A percentile compares a stretch with the other conserved stretches of the same genome.
These are phyloP conservation scores for Coprinopsis sp. DNA, from an alignment of 768 basidiomycete species.

Conservation along the genomic window DNA sequence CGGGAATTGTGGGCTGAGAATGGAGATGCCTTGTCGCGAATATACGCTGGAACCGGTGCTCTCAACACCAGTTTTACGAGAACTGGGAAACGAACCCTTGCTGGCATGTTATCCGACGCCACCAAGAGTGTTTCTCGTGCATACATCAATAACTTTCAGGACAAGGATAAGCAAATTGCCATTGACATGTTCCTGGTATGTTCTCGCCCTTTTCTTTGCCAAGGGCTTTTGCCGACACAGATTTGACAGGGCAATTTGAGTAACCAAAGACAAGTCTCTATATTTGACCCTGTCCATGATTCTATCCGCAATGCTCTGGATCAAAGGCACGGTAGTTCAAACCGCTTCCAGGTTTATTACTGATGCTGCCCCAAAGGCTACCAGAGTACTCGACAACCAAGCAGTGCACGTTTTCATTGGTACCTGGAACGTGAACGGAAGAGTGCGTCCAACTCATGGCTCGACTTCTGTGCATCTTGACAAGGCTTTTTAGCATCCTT, in stretches of 20 bases:
- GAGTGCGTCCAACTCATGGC: slow-evolving; percentile 39
- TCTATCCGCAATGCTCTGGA: slow-evolving; percentile 69
- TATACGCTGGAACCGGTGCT: slow-evolving; percentile 92
- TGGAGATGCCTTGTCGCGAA: slow-evolving; percentile 86
- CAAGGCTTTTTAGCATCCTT: slow-evolving; percentile 47
- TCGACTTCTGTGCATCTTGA: background rate
- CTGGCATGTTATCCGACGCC: slow-evolving; percentile 89
- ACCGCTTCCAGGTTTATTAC: slow-evolving; percentile 4
- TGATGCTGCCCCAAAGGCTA: slow-evolving; percentile 37
- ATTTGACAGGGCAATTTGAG: slow-evolving; percentile 82
- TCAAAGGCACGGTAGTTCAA: slow-evolving; percentile 44
- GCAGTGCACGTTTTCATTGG: slow-evolving; percentile 77
- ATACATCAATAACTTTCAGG: slow-evolving; percentile 97
- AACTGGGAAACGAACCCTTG: slow-evolving; percentile 90
- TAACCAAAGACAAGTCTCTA: slow-evolving; percentile 80
- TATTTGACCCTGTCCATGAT: slow-evolving; percentile 93
- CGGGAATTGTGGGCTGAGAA: slow-evolving; percentile 97
- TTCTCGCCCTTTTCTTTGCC: slow-evolving; percentile 6
- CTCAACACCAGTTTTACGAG: slow-evolving; percentile 95
- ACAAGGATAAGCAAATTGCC: slow-evolving; percentile 87
- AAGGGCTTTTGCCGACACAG: background rate
- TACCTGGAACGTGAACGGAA: slow-evolving; percentile 95
- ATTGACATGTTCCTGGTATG: slow-evolving; percentile 93
- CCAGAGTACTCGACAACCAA: slow-evolving; percentile 81
- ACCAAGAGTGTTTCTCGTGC: slow-evolving; percentile 95